Percentiles rank a stretch among this genome's conserved stretches.
phyloP scores from a whole-genome alignment of 805 yeast genomes.

The Candida piceae region DNA sequence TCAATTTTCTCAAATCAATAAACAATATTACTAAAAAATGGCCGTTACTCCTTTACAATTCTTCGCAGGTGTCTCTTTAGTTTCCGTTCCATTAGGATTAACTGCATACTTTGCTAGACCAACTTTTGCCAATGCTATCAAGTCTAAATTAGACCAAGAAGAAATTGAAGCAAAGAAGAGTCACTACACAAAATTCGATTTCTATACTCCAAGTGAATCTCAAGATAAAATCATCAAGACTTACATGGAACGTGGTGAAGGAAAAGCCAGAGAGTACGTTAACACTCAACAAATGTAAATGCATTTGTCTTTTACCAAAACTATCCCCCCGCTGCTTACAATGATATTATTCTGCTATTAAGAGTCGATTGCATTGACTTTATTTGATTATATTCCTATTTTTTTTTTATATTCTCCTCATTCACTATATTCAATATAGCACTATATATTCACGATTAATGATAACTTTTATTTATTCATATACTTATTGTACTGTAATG shows the following conservation, averaged over 20 bases:
- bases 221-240: slow-evolving; percentile 23
- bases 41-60: slow-evolving; percentile 26
- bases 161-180: slow-evolving; percentile 23
- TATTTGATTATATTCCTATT: no score
- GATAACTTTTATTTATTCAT: no score
- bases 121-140: slow-evolving; percentile 32
- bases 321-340: no score
- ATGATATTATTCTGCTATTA: no score
- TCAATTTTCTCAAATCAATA: no score
- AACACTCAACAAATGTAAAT: slow-evolving; percentile 4
- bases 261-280: slow-evolving; percentile 26
- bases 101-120: slow-evolving; percentile 28
- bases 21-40: no score
- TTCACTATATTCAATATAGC: background rate
- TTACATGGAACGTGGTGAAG: slow-evolving; percentile 25
- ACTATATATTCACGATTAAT: background rate
- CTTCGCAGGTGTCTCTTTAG: slow-evolving; percentile 25
- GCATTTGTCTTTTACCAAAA: no score
- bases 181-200: slow-evolving; percentile 26
- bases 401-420: no score
- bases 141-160: slow-evolving; percentile 30
- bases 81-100: slow-evolving; percentile 25
- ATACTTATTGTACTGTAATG: no score
- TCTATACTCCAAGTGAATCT: slow-evolving; percentile 15
- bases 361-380: no score